Base-by-base conservation (phyloP, 163 green algal genomes). In the Scenedesmus sp. region DNA sequence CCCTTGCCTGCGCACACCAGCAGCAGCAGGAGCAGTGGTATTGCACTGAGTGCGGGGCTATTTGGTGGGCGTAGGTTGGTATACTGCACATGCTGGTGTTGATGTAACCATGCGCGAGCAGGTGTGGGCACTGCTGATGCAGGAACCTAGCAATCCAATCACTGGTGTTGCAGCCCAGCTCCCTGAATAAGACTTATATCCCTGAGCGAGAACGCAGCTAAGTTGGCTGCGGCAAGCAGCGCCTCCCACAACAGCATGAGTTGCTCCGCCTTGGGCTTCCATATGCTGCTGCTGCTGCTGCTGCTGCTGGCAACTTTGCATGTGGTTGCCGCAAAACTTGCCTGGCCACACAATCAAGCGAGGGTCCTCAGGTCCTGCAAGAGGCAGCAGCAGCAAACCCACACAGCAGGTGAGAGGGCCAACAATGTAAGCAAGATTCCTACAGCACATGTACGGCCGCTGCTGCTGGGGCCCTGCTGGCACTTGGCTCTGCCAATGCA, bases 331-430 rank as follows among this genome's bases (percentile, higher is more conserved):
- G 88, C 81, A 49, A 65, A 72, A 81, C 89, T 92, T 92, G 83
- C 89, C 89, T 30, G 89, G 89, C 89, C 89, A 92, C 24, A 92
- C 89, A 53, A 92, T 92, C 44, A 92, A 76, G n/a, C 89, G 89
- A 1, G 89, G 89, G 73, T 92, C 89, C 26, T 92, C 89, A 24
- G 76, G 73, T 12, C 89, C 89, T 90, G 89, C 22, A 43, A 43
- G 30, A 65, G 1, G 26, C 13, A 73, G 51, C 43, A 72, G 82
- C 20, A 72, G 79, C 43, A 87, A 18, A n/a, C n/a, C n/a, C n/a
- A n/a, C n/a, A n/a, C n/a, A n/a, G n/a, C n/a, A n/a, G n/a, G n/a
- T n/a, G n/a, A n/a, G n/a, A n/a, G n/a, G n/a, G n/a, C 15, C 15
- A 68, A 18, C 15, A 18, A 68, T 15, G 18, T n/a, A n/a, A n/a